Percentiles rank a stretch among this genome's conserved stretches.
Conservation (phyloP, 1,284 basidiomycete species). For the Cutaneotrichosporon sp. region DNA sequence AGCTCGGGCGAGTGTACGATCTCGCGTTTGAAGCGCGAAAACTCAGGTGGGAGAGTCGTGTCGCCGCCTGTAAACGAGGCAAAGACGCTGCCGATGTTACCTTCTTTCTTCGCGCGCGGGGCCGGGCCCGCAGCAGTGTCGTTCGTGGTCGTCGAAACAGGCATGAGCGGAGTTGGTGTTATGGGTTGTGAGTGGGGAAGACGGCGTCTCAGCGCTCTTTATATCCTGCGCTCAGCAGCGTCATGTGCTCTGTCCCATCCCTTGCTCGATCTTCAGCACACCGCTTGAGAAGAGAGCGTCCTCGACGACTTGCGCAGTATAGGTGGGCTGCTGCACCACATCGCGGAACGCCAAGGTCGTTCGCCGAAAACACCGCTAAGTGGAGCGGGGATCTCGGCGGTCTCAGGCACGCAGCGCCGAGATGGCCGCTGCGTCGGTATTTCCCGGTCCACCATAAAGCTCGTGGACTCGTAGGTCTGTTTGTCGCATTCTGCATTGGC, state of each 20-base stretch:
- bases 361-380: neutral
- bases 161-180: no score
- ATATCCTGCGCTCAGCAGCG: neutral
- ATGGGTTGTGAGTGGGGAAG: neutral
- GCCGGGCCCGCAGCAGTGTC: neutral
- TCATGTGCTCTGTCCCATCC: neutral
- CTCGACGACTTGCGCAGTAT: no score
- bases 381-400: neutral
- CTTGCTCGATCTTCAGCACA: no score
- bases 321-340: no score
- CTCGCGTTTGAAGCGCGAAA: constrained; percentile 29
- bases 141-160: neutral
- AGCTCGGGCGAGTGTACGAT: constrained; percentile 38
- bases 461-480: no score
- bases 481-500: no score
- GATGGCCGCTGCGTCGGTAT: neutral
- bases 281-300: no score
- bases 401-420: neutral
- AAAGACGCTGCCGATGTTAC: constrained; percentile 4
- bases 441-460: no score
- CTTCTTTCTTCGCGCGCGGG: neutral
- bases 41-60: neutral
- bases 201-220: neutral
- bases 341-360: no score
- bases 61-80: neutral